Percentiles rank a stretch among this genome's conserved stretches.
Conservation (phyloP, 768 basidiomycete genomes). For the Tylopilus plumbeoviolaceoides region DNA sequence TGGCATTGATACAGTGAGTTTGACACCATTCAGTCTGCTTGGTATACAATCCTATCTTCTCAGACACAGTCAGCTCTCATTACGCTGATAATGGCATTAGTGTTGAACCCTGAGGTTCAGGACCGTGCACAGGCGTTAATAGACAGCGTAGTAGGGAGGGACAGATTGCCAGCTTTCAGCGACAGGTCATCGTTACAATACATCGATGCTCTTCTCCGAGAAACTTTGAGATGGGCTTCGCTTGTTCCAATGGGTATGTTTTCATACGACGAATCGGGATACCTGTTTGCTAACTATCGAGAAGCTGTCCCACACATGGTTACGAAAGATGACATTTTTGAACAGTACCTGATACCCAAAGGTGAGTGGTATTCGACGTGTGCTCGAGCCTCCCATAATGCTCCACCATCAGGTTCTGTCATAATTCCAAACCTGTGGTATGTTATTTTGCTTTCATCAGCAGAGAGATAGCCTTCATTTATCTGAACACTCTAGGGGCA, state of each 20-base stretch:
- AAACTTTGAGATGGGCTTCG: constrained; percentile 21
- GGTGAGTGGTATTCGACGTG: constrained; percentile 25
- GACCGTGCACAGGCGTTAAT: constrained; percentile 16
- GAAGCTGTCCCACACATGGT: constrained; percentile 27
- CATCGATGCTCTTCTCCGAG: constrained; percentile 21
- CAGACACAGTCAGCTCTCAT: constrained; percentile 15
- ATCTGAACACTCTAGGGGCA: constrained; percentile 11
- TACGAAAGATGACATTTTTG: constrained; percentile 39
- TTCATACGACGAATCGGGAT: background rate
- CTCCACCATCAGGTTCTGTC: constrained; percentile 13
- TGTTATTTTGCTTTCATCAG: background rate
- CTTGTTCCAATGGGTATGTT: constrained; percentile 20
- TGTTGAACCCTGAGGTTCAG: constrained; percentile 22
- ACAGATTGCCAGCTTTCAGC: constrained; percentile 12
- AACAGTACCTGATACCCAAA: constrained; percentile 48
- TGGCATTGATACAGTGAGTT: constrained; percentile 15
- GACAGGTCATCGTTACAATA: constrained; percentile 19
- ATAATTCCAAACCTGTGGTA: constrained; percentile 22
- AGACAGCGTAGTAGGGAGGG: constrained; percentile 18
- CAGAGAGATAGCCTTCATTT: no score
- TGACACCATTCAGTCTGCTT: background rate
- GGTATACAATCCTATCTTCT: background rate
- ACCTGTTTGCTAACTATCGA: background rate
- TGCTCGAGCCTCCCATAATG: background rate
- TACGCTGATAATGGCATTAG: constrained; percentile 18